Evolutionary conservation across 2,329 filamentous ascomycete species (phyloP).

Genomic region (Sporothrix curviconia): DNA sequence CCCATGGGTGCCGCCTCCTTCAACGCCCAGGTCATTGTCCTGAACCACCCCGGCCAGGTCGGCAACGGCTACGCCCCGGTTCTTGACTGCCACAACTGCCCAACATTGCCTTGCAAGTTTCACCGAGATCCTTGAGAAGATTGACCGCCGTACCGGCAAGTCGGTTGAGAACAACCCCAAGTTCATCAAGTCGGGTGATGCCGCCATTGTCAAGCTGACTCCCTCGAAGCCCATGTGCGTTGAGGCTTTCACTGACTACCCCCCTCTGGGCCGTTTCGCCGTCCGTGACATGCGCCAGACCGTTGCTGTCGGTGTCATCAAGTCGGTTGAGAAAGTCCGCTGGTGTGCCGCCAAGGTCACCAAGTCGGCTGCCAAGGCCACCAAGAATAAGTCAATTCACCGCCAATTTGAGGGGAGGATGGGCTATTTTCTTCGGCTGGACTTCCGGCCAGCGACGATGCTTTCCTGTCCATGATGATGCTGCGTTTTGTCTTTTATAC

Average conservation of each 20-base stretch:
- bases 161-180: slow-evolving; percentile 85
- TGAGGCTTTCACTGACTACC: slow-evolving; percentile 99
- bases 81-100: slow-evolving; percentile 99
- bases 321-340: slow-evolving; percentile 65
- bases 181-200: slow-evolving; percentile 99
- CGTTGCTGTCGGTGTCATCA: slow-evolving; percentile 92
- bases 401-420: slow-evolving; percentile 7
- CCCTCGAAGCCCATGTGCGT: slow-evolving; percentile 99
- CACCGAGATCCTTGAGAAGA: slow-evolving; percentile 98
- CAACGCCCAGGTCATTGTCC: slow-evolving; percentile 99
- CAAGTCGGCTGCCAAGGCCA: slow-evolving; percentile 67
- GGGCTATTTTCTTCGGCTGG: slow-evolving; percentile 7
- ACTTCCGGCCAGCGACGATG: slow-evolving; percentile 8
- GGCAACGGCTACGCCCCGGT: slow-evolving; percentile 98
- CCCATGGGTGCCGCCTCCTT: slow-evolving; percentile 80
- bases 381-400: slow-evolving; percentile 55
- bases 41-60: slow-evolving; percentile 99
- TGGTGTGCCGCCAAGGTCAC: slow-evolving; percentile 57
- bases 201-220: slow-evolving; percentile 99
- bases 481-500: slow-evolving; percentile 4
- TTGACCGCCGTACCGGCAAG: slow-evolving; percentile 99
- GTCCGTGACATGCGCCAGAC: slow-evolving; percentile 97
- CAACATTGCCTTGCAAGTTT: slow-evolving; percentile 99
- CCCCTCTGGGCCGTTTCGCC: slow-evolving; percentile 98
- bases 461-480: slow-evolving; percentile 3